phyloP scores from a whole-genome alignment of 1,284 basidiomycete species.

The Puccinia coronata region DNA sequence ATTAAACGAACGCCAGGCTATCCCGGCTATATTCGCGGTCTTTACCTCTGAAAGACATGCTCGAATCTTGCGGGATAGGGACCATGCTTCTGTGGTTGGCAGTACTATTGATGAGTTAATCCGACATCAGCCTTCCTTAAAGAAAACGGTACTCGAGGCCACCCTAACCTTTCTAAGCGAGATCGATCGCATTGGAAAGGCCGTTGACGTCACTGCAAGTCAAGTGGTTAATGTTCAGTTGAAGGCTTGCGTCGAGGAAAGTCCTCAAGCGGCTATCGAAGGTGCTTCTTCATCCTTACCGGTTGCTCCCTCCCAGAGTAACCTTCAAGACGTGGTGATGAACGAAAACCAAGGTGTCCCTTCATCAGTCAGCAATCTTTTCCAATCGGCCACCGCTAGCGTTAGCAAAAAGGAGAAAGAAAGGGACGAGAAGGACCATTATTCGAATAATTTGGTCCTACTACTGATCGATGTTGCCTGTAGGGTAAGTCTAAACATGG shows the following conservation, averaged over 20 bases:
- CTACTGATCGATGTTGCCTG: conserved; percentile 61
- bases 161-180: conserved; percentile 71
- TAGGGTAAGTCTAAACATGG: conserved; percentile 36
- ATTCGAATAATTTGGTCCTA: conserved; percentile 69
- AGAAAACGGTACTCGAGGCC: conserved; percentile 74
- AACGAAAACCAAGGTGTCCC: conserved; percentile 7
- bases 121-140: conserved; percentile 88
- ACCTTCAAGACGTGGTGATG: conserved; percentile 29
- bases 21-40: conserved; percentile 79
- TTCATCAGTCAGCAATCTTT: not conserved
- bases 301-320: not conserved
- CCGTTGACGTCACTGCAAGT: conserved; percentile 66
- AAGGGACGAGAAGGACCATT: conserved; percentile 51
- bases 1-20: conserved; percentile 70
- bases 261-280: not conserved
- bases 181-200: conserved; percentile 72
- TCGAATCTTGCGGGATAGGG: conserved; percentile 86
- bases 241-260: not conserved
- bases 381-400: not conserved
- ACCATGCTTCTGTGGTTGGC: conserved; percentile 85
- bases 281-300: not conserved
- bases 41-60: conserved; percentile 83
- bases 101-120: conserved; percentile 91
- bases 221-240: conserved; percentile 60
- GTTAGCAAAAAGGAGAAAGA: conserved; percentile 31